phyloP scores from a whole-genome alignment of 2,329 filamentous ascomycete species.

The Thyridium curvatum region DNA sequence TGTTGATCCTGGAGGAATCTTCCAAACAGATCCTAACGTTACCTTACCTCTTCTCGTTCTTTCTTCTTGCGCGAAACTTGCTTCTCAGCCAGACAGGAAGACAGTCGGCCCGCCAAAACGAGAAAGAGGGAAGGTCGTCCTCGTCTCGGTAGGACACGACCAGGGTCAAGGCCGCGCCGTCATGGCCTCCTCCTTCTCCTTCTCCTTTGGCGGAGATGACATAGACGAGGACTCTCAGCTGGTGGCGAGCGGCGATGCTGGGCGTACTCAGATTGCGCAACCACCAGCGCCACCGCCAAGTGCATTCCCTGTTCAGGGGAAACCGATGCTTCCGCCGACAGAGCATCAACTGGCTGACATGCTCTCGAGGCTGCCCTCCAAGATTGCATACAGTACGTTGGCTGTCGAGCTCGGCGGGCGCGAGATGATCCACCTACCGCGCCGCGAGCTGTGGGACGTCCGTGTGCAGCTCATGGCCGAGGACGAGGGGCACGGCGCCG shows the following conservation, averaged over 20 bases:
- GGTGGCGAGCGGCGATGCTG: conserved; percentile 3
- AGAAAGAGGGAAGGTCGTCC: too few relatives aligned
- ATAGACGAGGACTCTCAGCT: conserved; percentile 45
- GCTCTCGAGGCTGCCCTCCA: conserved; percentile 60
- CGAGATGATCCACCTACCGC: conserved; percentile 50
- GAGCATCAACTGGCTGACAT: conserved; percentile 44
- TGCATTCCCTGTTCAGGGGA: conserved; percentile 57
- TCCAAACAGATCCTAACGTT: too few relatives aligned
- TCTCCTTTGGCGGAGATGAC: conserved; percentile 58
- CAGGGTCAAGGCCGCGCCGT: neutral
- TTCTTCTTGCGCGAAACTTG: too few relatives aligned
- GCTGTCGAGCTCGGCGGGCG: conserved; percentile 50
- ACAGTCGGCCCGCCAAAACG: too few relatives aligned
- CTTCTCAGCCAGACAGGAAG: neutral
- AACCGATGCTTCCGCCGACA: conserved; percentile 50
- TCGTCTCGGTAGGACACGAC: too few relatives aligned
- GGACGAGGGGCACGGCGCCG: conserved; percentile 31
- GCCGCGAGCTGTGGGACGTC: conserved; percentile 77
- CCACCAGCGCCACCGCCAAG: conserved; percentile 24
- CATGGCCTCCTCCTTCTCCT: conserved; percentile 44
- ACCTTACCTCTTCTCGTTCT: too few relatives aligned
- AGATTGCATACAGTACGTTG: conserved; percentile 63
- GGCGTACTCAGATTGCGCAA: conserved; percentile 5
- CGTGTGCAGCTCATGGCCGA: conserved; percentile 75
- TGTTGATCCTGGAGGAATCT: too few relatives aligned